Evolutionary conservation across 192 early-diverging fungal species (phyloP).

Genomic region (Backusella mclennaniae): DNA sequence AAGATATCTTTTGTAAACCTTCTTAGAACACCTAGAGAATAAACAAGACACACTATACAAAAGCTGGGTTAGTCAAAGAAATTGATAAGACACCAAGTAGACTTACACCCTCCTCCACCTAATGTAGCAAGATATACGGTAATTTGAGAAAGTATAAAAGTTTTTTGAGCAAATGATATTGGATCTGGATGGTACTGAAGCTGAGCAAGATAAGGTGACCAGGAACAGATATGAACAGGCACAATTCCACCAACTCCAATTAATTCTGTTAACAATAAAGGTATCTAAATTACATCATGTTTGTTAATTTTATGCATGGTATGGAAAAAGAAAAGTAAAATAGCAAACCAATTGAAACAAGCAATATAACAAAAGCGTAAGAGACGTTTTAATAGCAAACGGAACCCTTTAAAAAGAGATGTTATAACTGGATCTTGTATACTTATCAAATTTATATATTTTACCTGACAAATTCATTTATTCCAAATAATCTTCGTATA

Average conservation of each 20-base stretch:
- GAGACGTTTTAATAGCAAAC: conserved; percentile 28
- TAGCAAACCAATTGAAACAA: conserved; percentile 25
- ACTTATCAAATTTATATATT: not conserved
- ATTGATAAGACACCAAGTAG: not conserved
- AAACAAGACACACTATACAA: conserved; percentile 26
- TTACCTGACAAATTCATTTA: conserved; percentile 29
- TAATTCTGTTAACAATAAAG: conserved; percentile 24
- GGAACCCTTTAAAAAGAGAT: conserved; percentile 15
- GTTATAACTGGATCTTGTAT: not conserved
- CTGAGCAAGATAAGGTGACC: conserved; percentile 27
- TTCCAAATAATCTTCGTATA: conserved; percentile 15
- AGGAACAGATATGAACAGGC: conserved; percentile 22
- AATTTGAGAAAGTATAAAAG: conserved; percentile 27
- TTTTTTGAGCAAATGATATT: conserved; percentile 23
- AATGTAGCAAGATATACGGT: conserved; percentile 24
- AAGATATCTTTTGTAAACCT: conserved; percentile 35
- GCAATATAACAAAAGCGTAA: conserved; percentile 29
- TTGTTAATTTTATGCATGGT: not conserved
- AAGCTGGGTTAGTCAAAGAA: not conserved
- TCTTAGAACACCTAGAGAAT: conserved; percentile 29
- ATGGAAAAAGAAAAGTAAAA: not conserved
- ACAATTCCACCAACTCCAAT: conserved; percentile 30
- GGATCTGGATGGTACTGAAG: conserved; percentile 23
- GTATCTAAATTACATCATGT: conserved; percentile 17
- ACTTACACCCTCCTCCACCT: conserved; percentile 28